These are phyloP conservation scores for Diutina sp. DNA, from an alignment of 1,139 yeast genomes.

Conservation along the genomic window DNA sequence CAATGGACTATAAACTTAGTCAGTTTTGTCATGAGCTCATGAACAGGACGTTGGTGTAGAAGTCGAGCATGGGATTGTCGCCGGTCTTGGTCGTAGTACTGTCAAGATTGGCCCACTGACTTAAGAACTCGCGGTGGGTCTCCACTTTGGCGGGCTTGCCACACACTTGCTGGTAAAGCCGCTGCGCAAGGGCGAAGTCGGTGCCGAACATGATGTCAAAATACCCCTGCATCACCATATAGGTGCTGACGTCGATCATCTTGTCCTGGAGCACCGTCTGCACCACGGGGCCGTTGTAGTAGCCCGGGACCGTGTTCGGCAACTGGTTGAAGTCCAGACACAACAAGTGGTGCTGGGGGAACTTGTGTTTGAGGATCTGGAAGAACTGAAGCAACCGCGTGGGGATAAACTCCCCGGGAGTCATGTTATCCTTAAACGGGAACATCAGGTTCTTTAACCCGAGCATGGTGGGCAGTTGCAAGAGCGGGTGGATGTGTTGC, in stretches of 20 bases:
- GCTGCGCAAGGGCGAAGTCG: slow-evolving; percentile 51
- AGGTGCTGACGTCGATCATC: slow-evolving; percentile 60
- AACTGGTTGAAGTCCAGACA: slow-evolving; percentile 64
- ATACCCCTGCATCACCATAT: slow-evolving; percentile 74
- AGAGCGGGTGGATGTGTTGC: slow-evolving; percentile 27
- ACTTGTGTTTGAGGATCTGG: slow-evolving; percentile 46
- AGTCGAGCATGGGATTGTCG: slow-evolving; percentile 78
- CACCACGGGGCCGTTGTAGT: slow-evolving; percentile 64
- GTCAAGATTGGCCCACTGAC: slow-evolving; percentile 60
- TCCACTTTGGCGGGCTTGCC: slow-evolving; percentile 46
- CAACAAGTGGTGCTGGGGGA: slow-evolving; percentile 65
- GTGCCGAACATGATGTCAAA: slow-evolving; percentile 86
- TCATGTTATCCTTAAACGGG: slow-evolving; percentile 58
- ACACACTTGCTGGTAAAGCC: slow-evolving; percentile 50
- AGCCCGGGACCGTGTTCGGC: slow-evolving; percentile 51
- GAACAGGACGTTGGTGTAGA: slow-evolving; percentile 69
- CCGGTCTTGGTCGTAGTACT: slow-evolving; percentile 64
- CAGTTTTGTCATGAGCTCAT: too few species aligned
- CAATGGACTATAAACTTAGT: too few species aligned
- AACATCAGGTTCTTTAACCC: slow-evolving; percentile 17
- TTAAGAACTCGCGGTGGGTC: slow-evolving; percentile 53
- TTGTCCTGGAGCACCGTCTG: slow-evolving; percentile 61
- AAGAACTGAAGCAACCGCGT: slow-evolving; percentile 60
- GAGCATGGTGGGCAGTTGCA: slow-evolving; percentile 21
- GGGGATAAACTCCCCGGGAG: slow-evolving; percentile 74